Evolutionary conservation across 2,329 filamentous ascomycete genomes (phyloP).

Genomic region (Achaetomium macrosporum): DNA sequence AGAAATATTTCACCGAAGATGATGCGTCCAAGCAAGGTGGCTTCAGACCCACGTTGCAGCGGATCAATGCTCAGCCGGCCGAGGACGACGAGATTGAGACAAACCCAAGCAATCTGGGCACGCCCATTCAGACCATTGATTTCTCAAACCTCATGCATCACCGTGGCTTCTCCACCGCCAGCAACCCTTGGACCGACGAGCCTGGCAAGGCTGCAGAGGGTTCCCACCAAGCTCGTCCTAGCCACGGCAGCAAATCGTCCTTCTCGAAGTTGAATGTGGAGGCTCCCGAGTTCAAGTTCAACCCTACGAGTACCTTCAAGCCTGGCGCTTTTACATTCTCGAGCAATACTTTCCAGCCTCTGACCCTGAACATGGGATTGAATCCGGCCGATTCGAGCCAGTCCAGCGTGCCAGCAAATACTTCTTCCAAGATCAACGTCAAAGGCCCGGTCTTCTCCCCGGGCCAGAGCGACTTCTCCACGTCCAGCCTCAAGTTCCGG

Average conservation of each 20-base stretch:
- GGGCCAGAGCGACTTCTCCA: conserved; percentile 56
- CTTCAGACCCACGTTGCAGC: conserved; percentile 38
- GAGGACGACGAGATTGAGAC: conserved; percentile 64
- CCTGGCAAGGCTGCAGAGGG: conserved; percentile 33
- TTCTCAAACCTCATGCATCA: conserved; percentile 46
- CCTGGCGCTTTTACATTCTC: conserved; percentile 46
- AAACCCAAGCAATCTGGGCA: conserved; percentile 66
- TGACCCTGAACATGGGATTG: conserved; percentile 39
- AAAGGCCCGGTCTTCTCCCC: conserved; percentile 68
- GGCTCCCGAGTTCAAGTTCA: conserved; percentile 83
- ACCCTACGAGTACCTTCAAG: conserved; percentile 46
- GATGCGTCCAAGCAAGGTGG: conserved; percentile 40
- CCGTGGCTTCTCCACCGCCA: conserved; percentile 49
- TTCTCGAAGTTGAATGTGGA: conserved; percentile 80
- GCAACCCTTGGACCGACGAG: conserved; percentile 59
- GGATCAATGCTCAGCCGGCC: conserved; percentile 35
- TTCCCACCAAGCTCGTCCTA: conserved; percentile 38
- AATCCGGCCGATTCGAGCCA: conserved; percentile 35
- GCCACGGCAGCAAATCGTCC: conserved; percentile 64
- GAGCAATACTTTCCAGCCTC: conserved; percentile 37
- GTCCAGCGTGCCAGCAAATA: conserved; percentile 37
- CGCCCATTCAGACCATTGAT: conserved; percentile 49
- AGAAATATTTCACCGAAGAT: conserved; percentile 57
- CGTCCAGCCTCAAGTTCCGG: conserved; percentile 62
- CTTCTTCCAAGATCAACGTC: conserved; percentile 57